These are phyloP conservation scores for Metroxylon sagu DNA, from an alignment of 176 grass and related monocot genomes.

Conservation along the genomic window DNA sequence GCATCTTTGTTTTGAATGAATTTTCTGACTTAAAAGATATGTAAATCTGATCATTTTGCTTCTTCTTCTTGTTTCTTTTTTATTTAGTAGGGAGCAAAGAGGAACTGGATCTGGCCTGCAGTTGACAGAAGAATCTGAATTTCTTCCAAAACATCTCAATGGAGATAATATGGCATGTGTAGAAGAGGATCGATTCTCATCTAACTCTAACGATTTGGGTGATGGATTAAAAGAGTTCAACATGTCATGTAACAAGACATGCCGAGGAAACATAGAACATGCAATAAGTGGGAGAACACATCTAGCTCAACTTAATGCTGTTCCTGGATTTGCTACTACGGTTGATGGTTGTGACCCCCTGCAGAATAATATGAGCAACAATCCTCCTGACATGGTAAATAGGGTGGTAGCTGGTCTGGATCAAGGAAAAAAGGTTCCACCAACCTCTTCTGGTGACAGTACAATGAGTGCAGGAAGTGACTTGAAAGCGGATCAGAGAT, in stretches of 20 bases:
- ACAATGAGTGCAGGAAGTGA: constrained; percentile 23
- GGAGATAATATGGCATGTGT: constrained; percentile 31
- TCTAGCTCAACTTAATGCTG: constrained; percentile 34
- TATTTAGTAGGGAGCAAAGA: too few species aligned
- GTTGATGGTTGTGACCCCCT: constrained; percentile 36
- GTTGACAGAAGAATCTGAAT: constrained; percentile 28
- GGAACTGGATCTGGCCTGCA: constrained; percentile 1
- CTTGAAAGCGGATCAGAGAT: constrained; percentile 17
- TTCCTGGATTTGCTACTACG: constrained; percentile 32
- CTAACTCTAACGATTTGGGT: constrained; percentile 38
- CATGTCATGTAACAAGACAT: constrained; percentile 56
- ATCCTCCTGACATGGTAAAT: constrained; percentile 18
- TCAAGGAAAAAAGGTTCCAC: constrained; percentile 19
- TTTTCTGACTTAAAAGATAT: too few species aligned
- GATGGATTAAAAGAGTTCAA: constrained; percentile 36
- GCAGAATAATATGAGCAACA: constrained; percentile 24
- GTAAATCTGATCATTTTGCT: too few species aligned
- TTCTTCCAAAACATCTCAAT: constrained; percentile 31
- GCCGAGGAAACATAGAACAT: constrained; percentile 28
- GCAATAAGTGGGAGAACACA: constrained; percentile 34
- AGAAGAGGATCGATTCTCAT: constrained; percentile 40
- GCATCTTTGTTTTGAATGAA: too few species aligned
- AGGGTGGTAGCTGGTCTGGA: constrained; percentile 20
- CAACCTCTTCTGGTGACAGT: constrained; percentile 10
- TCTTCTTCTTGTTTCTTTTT: too few species aligned